phyloP scores from a whole-genome alignment of 768 basidiomycete species.

The Trametes meyenii region DNA sequence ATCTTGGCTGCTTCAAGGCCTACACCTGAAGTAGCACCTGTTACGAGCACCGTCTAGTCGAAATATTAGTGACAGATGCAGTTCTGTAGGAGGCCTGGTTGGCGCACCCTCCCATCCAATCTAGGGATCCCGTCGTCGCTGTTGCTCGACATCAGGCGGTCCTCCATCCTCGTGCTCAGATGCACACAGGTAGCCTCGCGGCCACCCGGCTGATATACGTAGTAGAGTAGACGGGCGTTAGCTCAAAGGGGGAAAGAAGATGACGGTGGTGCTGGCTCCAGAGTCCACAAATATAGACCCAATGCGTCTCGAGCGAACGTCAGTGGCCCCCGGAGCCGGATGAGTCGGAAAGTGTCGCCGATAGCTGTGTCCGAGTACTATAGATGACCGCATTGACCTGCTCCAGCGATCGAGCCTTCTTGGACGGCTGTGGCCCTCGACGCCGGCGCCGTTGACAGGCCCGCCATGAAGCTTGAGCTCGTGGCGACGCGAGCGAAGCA shows the following conservation, averaged over 20 bases:
- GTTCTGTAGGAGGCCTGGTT: not conserved
- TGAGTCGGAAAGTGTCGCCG: not conserved
- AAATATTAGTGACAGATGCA: not conserved
- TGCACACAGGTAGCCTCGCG: no score
- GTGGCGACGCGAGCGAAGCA: no score
- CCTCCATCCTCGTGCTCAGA: no score
- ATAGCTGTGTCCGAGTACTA: not conserved
- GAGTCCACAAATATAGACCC: not conserved
- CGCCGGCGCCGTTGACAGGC: not conserved
- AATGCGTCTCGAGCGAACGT: not conserved
- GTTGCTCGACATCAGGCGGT: not conserved
- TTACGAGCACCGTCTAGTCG: conserved; percentile 34
- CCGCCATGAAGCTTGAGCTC: no score
- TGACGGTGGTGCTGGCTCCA: no score
- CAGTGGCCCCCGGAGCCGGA: not conserved
- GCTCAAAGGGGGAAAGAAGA: no score
- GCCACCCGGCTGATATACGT: no score
- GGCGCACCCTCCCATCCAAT: conserved; percentile 5
- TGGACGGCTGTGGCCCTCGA: not conserved
- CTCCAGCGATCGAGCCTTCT: conserved; percentile 4
- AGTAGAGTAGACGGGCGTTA: no score
- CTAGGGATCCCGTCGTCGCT: conserved; percentile 13
- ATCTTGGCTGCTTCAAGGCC: conserved; percentile 36
- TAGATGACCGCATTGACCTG: not conserved
- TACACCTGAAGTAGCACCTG: conserved; percentile 36